Conservation (phyloP, 805 yeast species). For the Metschnikowia aberdeeniae region DNA sequence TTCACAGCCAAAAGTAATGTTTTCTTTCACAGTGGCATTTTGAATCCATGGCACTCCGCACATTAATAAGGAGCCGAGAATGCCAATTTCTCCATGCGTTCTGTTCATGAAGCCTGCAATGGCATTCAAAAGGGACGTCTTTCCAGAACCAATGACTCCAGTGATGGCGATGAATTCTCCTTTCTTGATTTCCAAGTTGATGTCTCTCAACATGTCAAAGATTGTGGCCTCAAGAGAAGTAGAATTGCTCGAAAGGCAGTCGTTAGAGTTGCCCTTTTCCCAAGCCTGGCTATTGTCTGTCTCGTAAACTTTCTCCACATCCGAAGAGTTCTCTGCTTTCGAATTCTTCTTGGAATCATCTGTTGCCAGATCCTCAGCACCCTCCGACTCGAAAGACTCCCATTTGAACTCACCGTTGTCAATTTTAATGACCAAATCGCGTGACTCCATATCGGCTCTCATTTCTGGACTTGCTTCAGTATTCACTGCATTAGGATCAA, state of each 20-base stretch:
- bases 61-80: conserved; percentile 50
- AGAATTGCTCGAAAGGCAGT: not conserved
- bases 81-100: conserved; percentile 45
- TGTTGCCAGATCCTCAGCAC: conserved; percentile 25
- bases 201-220: conserved; percentile 45
- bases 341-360: conserved; percentile 2
- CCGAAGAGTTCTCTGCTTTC: not conserved
- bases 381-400: conserved; percentile 39
- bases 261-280: not conserved
- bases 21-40: conserved; percentile 72
- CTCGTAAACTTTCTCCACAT: not conserved
- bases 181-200: conserved; percentile 50
- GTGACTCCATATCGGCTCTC: conserved; percentile 22
- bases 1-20: conserved; percentile 63
- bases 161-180: conserved; percentile 75
- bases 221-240: conserved; percentile 20
- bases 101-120: conserved; percentile 68
- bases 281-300: not conserved
- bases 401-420: conserved; percentile 60
- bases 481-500: conserved; percentile 29
- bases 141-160: conserved; percentile 82
- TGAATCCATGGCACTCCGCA: conserved; percentile 81
- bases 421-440: conserved; percentile 45
- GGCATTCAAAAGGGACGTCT: conserved; percentile 67
- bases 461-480: conserved; percentile 25